Base-by-base conservation (phyloP, 371 early-diverging fungal genomes). In the Mitosporidium daphniae region DNA sequence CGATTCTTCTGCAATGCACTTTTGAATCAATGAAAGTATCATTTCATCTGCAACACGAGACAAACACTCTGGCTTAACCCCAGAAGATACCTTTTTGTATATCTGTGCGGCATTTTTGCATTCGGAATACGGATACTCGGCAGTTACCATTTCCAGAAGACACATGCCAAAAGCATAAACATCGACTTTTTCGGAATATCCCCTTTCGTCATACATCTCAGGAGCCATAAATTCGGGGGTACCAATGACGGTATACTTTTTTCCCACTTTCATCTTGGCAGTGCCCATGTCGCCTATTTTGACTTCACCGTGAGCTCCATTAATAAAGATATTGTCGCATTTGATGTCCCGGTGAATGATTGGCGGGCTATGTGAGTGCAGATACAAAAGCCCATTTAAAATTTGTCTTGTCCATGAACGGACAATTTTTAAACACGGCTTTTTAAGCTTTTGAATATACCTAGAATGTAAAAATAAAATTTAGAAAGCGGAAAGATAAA, bases 121-220 rank as follows among this genome's bases (percentile, higher is more conserved):
- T 36, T 77, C 75, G 20, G 48, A 50, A 42, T 74, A 75, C 4
- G 78, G 75, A 43, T 67, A 69, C 38, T 64, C 67, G 26, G 64
- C 63, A 4, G 74, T 73, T 12, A 54, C 65, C 58, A 73, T 70
- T 40, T 77, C 74, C 17, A 74, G 43, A 10, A 73, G 45, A 36
- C 63, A 61, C 72, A 78, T 68, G 31, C 80, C 80, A 48, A 74
- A 78, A 10, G 80, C 71, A 47, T 74, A 78, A 14, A 75, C 61
- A 43, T 78, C 75, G 26, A 63, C 55, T 39, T 72, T 71, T 34
- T 71, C 75, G 29, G 68, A 63, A 31, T 80, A 75, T 19, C 37
- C 40, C 44, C 73, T 59, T 37, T 75, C 75, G 3, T 75, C 42
- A 33, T 37, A 41, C 27, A 41, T 34, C 22, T 41, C 42, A 16